Conservation (phyloP, 345 rosid species). For the Hibiscus tridactylites region DNA sequence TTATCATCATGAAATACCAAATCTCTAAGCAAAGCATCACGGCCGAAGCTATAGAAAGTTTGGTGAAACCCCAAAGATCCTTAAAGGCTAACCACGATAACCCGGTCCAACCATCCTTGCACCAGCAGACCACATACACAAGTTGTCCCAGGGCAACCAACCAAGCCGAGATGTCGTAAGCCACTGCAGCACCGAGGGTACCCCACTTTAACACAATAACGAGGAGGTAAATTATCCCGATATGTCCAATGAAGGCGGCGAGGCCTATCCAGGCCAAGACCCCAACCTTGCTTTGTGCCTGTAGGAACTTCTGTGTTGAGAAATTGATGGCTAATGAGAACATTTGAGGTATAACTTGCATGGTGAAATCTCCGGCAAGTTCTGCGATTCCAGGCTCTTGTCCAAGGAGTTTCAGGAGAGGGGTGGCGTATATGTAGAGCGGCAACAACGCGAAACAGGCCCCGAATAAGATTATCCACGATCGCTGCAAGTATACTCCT, state of each 20-base stretch:
- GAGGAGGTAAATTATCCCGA: slow-evolving; percentile 42
- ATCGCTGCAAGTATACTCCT: slow-evolving; percentile 93
- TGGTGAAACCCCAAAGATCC: slow-evolving; percentile 72
- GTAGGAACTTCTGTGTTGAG: slow-evolving; percentile 81
- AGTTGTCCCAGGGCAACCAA: slow-evolving; percentile 59
- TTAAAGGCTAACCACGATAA: slow-evolving; percentile 80
- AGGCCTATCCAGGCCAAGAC: slow-evolving; percentile 81
- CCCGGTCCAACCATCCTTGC: slow-evolving; percentile 80
- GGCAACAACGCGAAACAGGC: slow-evolving; percentile 63
- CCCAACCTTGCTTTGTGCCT: slow-evolving; percentile 79
- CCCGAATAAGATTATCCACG: slow-evolving; percentile 63
- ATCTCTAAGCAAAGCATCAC: slow-evolving; percentile 94
- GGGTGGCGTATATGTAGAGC: slow-evolving; percentile 68
- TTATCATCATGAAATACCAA: slow-evolving; percentile 93
- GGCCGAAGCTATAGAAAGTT: slow-evolving; percentile 87
- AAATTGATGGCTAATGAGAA: slow-evolving; percentile 79
- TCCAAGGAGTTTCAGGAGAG: slow-evolving; percentile 63
- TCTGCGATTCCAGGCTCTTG: slow-evolving; percentile 61
- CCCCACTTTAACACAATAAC: slow-evolving; percentile 65
- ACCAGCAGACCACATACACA: slow-evolving; percentile 74
- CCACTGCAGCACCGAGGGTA: slow-evolving; percentile 69
- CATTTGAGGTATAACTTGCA: slow-evolving; percentile 83
- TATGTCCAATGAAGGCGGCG: slow-evolving; percentile 43
- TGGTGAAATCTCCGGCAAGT: slow-evolving; percentile 56
- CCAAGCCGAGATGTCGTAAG: slow-evolving; percentile 72